These are phyloP conservation scores for Apiotrichum gracile DNA, from an alignment of 1,284 basidiomycete genomes.

Conservation along the genomic window DNA sequence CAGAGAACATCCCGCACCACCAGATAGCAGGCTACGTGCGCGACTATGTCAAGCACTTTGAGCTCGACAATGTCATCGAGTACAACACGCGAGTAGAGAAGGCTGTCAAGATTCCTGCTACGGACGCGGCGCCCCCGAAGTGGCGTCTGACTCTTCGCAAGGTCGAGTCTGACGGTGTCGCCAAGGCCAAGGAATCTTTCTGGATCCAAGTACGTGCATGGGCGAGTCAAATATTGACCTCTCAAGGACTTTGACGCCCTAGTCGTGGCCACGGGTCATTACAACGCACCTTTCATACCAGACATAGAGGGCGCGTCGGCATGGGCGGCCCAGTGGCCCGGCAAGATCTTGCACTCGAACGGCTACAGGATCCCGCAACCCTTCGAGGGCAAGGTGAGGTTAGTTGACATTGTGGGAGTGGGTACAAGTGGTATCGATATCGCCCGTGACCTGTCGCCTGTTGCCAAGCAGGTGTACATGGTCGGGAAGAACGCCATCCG, in stretches of 20 bases:
- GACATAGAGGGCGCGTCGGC: constrained; percentile 42
- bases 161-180: constrained; percentile 49
- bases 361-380: constrained; percentile 50
- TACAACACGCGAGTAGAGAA: constrained; percentile 54
- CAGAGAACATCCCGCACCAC: constrained; percentile 22
- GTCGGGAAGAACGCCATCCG: constrained; percentile 38
- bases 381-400: constrained; percentile 46
- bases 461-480: constrained; percentile 6
- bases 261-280: constrained; percentile 51
- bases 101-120: constrained; percentile 24
- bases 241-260: constrained; percentile 51
- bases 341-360: constrained; percentile 48
- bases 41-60: constrained; percentile 45
- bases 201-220: constrained; percentile 41
- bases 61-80: constrained; percentile 45
- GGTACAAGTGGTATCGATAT: constrained; percentile 52
- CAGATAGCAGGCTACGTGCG: constrained; percentile 28
- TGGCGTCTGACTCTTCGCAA: constrained; percentile 31
- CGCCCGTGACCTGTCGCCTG: constrained; percentile 35
- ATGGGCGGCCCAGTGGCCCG: constrained; percentile 48
- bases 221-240: not conserved
- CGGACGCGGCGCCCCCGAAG: not conserved
- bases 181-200: constrained; percentile 21
- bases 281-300: constrained; percentile 46
- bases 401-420: constrained; percentile 53